Evolutionary conservation across 139 green algal species (phyloP).

Genomic region (Pleodorina starrii): DNA sequence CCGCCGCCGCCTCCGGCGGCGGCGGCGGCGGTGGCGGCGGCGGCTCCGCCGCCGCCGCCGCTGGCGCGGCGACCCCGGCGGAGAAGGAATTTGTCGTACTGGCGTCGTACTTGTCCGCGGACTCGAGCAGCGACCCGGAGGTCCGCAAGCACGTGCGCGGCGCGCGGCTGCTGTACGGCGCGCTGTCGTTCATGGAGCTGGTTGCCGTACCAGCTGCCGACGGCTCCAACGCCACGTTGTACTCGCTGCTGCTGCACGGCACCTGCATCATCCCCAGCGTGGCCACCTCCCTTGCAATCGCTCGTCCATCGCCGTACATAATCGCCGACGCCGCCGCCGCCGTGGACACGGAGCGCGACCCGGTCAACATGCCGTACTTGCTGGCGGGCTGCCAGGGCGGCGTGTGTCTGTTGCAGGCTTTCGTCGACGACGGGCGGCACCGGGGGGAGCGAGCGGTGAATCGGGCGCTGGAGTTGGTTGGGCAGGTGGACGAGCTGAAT

Average conservation of each 20-base stretch:
- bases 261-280: neutral
- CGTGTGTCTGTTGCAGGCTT: constrained; percentile 7
- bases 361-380: neutral
- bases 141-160: neutral
- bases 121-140: neutral
- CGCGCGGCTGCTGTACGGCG: constrained; percentile 15
- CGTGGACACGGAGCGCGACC: neutral
- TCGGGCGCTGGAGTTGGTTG: constrained; percentile 13
- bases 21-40: too few relatives aligned
- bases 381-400: constrained; percentile 40
- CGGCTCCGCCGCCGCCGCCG: neutral
- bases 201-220: neutral
- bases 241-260: constrained; percentile 31
- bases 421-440: neutral
- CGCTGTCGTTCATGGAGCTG: constrained; percentile 53
- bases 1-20: neutral
- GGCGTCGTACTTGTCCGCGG: constrained; percentile 39
- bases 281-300: neutral
- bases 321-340: neutral
- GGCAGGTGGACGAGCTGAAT: constrained; percentile 15
- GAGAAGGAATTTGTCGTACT: constrained; percentile 52
- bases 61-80: too few relatives aligned
- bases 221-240: neutral
- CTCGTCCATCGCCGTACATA: neutral
- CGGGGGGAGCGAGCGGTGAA: constrained; percentile 1